Evolutionary conservation across 139 green algal species (phyloP), one percentile per base, ranked within the genome.

Genomic region (Chlorella sp.): DNA sequence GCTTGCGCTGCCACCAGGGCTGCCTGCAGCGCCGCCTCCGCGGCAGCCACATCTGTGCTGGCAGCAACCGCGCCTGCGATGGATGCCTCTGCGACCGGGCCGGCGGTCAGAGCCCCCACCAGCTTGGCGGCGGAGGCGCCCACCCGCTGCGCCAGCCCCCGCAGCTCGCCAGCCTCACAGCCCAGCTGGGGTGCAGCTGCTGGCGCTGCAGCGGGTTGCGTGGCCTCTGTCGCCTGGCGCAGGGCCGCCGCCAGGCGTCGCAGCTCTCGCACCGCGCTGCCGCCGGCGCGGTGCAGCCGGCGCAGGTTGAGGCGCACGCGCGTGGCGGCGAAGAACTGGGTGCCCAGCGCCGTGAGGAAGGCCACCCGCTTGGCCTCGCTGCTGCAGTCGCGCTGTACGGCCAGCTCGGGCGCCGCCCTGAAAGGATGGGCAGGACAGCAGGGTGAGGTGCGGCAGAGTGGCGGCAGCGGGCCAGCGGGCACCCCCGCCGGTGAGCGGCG

Each of bases 261-360:
- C 56, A 98, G 84, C 87, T 98, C 95, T 62, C 91, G 90, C 4
- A 96, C 94, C 32, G 95, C 94, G 11, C 87, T 39, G 17, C 88
- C 92, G 75, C 97, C 94, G 47, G 94, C 94, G 30, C 90, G 86
- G 88, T 98, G 98, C 47, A 98, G 87, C 17, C 91, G 89, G 85
- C 96, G 95, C 15, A 97, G 91, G 88, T 98, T 96, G 18, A 98
- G 91, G 83, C 96, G 95, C 71, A 98, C 90, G 26, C 93, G 90
- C 0, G 93, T 90, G 72, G 95, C 95, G 55, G 89, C 91, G 9
- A 95, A 85, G 88, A 97, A 93, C 70, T 93, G 85, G 1, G 85
- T 87, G 6, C 79, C 86, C 39, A 93, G 85, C 38, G 86, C 82
- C 64, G 95, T 89, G 18, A 98, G 81, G 80, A 98, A 98, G n/a